Evolutionary conservation across 345 rosid species (phyloP).

Genomic region (Melaleuca quinquenervia): DNA sequence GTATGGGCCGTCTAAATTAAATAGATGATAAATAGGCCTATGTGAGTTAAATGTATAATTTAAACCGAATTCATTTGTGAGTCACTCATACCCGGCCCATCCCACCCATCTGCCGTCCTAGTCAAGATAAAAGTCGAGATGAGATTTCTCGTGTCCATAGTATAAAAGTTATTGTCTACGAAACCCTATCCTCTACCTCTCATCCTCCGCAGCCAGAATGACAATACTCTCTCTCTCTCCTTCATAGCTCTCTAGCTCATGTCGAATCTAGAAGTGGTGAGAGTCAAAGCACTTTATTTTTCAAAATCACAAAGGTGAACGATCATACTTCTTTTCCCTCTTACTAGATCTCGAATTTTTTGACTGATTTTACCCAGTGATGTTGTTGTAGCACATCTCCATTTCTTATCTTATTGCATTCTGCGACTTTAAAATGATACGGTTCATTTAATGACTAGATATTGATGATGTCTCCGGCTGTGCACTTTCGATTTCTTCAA

Average conservation of each 20-base stretch:
- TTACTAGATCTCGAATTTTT: rapidly evolving
- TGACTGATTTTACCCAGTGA: rapidly evolving
- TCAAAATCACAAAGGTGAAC: not conserved
- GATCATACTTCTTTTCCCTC: not conserved
- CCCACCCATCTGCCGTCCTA: not conserved
- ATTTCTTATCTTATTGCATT: not conserved
- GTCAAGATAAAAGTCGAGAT: not conserved
- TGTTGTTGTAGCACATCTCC: not conserved
- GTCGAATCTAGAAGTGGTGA: not conserved
- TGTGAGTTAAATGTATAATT: not conserved
- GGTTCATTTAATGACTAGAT: not conserved
- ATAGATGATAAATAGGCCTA: not conserved
- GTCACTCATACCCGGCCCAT: not conserved
- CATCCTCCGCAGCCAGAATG: not conserved
- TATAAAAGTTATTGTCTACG: not conserved
- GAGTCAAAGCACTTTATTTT: not conserved
- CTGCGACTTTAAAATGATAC: not conserved
- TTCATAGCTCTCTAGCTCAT: not conserved
- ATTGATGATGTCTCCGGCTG: not conserved
- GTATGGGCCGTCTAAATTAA: not conserved
- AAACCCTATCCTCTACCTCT: not conserved
- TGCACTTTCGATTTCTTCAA: not conserved
- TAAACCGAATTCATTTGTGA: not conserved
- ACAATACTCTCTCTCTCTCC: not conserved
- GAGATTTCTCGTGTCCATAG: rapidly evolving